Conservation (phyloP, 352 stramenopile species). For the Halophytophthora polymorphica region DNA sequence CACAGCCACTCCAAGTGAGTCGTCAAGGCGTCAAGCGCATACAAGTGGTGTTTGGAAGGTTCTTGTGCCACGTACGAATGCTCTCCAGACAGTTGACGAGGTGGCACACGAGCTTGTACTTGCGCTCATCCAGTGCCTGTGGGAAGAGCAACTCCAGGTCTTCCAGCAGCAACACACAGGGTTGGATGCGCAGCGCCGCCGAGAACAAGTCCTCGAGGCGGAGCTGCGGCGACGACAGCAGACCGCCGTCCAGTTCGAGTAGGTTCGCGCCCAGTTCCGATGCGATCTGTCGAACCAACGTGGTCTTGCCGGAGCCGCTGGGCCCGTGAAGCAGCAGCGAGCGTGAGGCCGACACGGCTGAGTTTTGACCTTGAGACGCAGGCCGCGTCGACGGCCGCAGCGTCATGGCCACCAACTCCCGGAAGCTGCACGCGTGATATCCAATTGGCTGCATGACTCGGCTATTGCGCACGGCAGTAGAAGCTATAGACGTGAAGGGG, state of each 20-base stretch:
- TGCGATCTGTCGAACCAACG: constrained; percentile 51
- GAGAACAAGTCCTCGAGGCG: constrained; percentile 65
- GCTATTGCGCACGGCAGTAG: neutral
- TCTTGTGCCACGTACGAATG: constrained; percentile 37
- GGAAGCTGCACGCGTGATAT: constrained; percentile 33
- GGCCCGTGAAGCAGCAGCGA: constrained; percentile 65
- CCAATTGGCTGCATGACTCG: constrained; percentile 32
- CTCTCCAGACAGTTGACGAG: constrained; percentile 55
- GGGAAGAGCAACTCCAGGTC: constrained; percentile 79
- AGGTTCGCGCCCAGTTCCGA: constrained; percentile 47
- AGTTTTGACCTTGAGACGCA: constrained; percentile 1
- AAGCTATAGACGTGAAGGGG: constrained; percentile 28
- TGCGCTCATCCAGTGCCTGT: constrained; percentile 57
- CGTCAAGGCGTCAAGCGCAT: neutral
- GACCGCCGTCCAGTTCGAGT: constrained; percentile 55
- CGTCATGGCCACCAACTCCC: constrained; percentile 40
- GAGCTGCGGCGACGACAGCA: constrained; percentile 52
- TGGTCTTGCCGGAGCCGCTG: constrained; percentile 74
- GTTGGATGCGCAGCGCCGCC: constrained; percentile 67
- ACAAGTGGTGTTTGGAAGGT: neutral
- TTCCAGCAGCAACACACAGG: constrained; percentile 63
- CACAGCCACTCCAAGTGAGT: neutral
- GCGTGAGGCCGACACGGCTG: constrained; percentile 14
- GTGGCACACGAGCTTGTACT: constrained; percentile 66
- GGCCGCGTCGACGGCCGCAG: constrained; percentile 2